These are phyloP conservation scores for Pseudogymnoascus destructans DNA, from an alignment of 2,329 filamentous ascomycete genomes.

Conservation along the genomic window DNA sequence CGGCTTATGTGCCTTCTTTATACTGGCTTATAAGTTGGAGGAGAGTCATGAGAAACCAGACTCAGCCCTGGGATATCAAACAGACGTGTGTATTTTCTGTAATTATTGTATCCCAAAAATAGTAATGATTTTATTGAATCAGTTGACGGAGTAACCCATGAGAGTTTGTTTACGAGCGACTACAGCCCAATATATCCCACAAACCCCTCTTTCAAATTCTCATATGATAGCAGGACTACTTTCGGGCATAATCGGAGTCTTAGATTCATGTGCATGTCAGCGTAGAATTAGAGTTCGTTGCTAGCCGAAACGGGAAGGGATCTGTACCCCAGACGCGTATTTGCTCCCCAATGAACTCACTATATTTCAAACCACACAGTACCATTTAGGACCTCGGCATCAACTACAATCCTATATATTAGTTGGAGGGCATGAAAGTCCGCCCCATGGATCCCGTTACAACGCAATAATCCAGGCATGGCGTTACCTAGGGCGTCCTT, in stretches of 20 bases:
- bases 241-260: constrained; percentile 8
- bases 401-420: neutral
- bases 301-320: constrained; percentile 4
- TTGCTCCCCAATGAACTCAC: constrained; percentile 7
- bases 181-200: constrained; percentile 4
- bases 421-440: constrained; percentile 3
- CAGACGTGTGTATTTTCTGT: neutral
- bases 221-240: neutral
- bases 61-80: neutral
- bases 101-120: neutral
- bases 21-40: neutral
- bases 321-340: constrained; percentile 4
- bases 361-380: constrained; percentile 9
- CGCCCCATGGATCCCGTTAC: neutral
- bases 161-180: constrained; percentile 1
- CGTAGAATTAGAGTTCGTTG: constrained; percentile 1
- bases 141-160: neutral
- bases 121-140: neutral
- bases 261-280: constrained; percentile 3
- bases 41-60: neutral
- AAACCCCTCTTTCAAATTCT: constrained; percentile 4
- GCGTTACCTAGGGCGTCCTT: constrained; percentile 30
- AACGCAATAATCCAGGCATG: constrained; percentile 15
- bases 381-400: constrained; percentile 7
- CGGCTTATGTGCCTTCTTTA: constrained; percentile 1